Percentiles rank a stretch among this genome's conserved stretches.
These are phyloP conservation scores for Teratosphaeria viscida DNA, from an alignment of 2,329 filamentous ascomycete genomes.

Conservation along the genomic window DNA sequence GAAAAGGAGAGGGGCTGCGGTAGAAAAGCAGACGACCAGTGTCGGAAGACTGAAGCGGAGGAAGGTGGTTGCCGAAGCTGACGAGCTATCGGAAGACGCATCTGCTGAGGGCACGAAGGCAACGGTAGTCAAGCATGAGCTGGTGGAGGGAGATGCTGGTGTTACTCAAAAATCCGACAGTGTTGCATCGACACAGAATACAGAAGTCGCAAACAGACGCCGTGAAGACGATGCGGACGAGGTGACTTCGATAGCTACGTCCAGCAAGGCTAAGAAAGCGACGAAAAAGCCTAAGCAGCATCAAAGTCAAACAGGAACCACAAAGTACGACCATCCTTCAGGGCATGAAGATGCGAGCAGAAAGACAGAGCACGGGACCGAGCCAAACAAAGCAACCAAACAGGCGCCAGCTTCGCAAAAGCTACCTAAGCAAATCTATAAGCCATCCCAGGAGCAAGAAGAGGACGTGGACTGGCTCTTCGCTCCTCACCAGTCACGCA, in stretches of 20 bases:
- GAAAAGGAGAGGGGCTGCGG: not conserved
- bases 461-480: constrained; percentile 20
- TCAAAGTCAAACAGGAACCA: not conserved
- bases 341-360: not conserved
- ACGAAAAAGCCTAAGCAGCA: not conserved
- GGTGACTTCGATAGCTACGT: not conserved
- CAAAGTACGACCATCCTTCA: not conserved
- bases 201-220: not conserved
- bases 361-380: not conserved
- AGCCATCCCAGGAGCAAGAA: not conserved
- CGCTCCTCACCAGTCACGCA: constrained; percentile 1
- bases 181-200: not conserved
- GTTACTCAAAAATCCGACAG: not conserved
- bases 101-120: not conserved
- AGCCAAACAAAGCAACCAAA: not conserved
- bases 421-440: not conserved
- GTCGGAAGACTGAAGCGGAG: not conserved
- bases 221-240: not conserved
- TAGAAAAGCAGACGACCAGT: not conserved
- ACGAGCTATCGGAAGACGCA: not conserved
- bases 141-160: not conserved
- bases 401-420: not conserved
- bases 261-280: not conserved
- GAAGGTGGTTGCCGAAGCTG: not conserved
- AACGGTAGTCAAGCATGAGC: not conserved